Conservation (phyloP, 2,329 filamentous ascomycete genomes). For the Ciborinia camelliae region DNA sequence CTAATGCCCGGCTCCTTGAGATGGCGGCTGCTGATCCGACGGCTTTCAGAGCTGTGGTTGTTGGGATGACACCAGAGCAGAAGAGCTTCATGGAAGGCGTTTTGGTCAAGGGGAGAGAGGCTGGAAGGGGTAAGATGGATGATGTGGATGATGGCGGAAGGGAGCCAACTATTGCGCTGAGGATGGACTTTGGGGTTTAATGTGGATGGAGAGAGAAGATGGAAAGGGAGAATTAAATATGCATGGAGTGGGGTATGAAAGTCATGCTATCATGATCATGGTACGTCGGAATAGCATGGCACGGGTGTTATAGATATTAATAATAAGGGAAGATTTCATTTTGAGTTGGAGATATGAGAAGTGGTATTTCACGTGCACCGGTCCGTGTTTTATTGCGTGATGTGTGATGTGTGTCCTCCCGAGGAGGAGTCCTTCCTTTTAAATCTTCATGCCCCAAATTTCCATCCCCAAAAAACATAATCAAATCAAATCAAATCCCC, state of each 20-base stretch:
- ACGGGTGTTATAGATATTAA: not conserved
- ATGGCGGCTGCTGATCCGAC: conserved; percentile 71
- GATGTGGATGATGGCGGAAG: conserved; percentile 46
- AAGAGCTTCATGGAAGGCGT: conserved; percentile 78
- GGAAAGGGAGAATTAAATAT: not conserved
- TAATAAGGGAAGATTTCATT: not conserved
- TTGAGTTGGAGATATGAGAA: not conserved
- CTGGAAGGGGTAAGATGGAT: conserved; percentile 40
- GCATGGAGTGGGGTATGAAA: not conserved
- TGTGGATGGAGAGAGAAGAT: too few species aligned
- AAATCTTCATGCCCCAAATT: not conserved
- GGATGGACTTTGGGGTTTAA: conserved; percentile 83
- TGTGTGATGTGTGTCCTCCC: not conserved
- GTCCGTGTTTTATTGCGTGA: not conserved
- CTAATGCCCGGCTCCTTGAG: conserved; percentile 72
- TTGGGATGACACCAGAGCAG: conserved; percentile 65
- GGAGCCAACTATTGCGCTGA: conserved; percentile 83
- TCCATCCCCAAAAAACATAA: not conserved
- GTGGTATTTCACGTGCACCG: not conserved
- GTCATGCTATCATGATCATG: not conserved
- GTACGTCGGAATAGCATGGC: not conserved
- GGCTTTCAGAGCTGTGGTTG: conserved; percentile 72
- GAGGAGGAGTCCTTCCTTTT: not conserved
- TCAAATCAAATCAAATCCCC: too few species aligned
- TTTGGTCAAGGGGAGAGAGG: conserved; percentile 60